These are phyloP conservation scores for Ceratocystiopsis sp. DNA, from an alignment of 2,329 filamentous ascomycete species.

Conservation along the genomic window DNA sequence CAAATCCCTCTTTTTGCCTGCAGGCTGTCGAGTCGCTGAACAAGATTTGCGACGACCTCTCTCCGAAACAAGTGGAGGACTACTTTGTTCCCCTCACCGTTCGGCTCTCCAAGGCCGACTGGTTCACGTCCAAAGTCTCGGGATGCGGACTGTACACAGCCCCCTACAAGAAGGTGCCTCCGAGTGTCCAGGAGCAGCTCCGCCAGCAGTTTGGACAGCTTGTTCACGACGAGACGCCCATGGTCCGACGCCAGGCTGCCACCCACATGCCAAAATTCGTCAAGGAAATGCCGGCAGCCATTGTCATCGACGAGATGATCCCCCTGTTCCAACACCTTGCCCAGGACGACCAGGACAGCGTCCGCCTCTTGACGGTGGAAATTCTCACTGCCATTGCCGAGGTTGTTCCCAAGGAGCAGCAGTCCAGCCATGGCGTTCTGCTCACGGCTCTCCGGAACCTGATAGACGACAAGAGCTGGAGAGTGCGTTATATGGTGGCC, in stretches of 20 bases:
- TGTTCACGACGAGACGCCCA: constrained; percentile 95
- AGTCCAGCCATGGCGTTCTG: constrained; percentile 86
- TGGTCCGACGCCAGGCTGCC: constrained; percentile 93
- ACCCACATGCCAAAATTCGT: constrained; percentile 96
- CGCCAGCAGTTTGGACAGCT: constrained; percentile 82
- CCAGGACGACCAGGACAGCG: constrained; percentile 93
- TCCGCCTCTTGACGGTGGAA: constrained; percentile 87
- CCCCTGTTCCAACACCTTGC: constrained; percentile 95
- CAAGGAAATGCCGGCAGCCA: constrained; percentile 81
- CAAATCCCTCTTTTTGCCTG: not conserved
- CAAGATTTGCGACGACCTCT: constrained; percentile 93
- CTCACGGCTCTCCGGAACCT: constrained; percentile 78
- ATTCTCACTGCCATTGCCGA: constrained; percentile 93
- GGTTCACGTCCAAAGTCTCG: constrained; percentile 99
- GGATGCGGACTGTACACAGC: constrained; percentile 88
- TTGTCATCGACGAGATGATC: constrained; percentile 98
- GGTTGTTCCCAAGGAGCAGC: constrained; percentile 94
- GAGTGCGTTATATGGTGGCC: constrained; percentile 97
- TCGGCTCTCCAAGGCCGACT: constrained; percentile 95
- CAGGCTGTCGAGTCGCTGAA: constrained; percentile 97
- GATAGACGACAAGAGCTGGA: constrained; percentile 99
- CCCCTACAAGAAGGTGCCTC: constrained; percentile 81
- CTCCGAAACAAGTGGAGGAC: constrained; percentile 83
- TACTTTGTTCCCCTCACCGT: constrained; percentile 92
- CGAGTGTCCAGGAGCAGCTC: constrained; percentile 76